These are phyloP conservation scores for Botrytis porri DNA, from an alignment of 2,329 filamentous ascomycete genomes.

Conservation along the genomic window DNA sequence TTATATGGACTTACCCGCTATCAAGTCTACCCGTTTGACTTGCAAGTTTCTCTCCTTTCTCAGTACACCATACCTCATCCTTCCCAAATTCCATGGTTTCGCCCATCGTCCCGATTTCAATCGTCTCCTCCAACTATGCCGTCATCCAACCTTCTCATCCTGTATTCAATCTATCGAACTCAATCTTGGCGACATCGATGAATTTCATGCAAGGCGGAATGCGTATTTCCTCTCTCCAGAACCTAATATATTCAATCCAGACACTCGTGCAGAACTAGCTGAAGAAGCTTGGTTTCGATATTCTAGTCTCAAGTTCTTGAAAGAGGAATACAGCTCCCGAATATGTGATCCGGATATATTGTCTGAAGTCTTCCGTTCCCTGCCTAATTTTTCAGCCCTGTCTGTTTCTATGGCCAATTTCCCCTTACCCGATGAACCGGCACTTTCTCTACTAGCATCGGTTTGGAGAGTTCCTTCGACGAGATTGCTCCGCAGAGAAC, in stretches of 20 bases:
- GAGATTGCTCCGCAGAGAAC: slow-evolving; percentile 27
- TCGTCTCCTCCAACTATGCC: slow-evolving; percentile 27
- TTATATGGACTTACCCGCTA: not conserved
- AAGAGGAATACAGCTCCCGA: slow-evolving; percentile 29
- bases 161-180: slow-evolving; percentile 26
- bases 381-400: slow-evolving; percentile 26
- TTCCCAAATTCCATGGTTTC: slow-evolving; percentile 22
- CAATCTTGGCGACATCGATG: slow-evolving; percentile 35
- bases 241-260: slow-evolving; percentile 30
- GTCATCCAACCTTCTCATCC: slow-evolving; percentile 28
- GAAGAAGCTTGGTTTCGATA: slow-evolving; percentile 37
- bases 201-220: slow-evolving; percentile 36
- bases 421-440: not conserved
- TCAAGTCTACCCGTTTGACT: slow-evolving; percentile 13
- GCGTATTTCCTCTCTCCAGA: slow-evolving; percentile 33
- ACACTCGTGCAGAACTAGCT: slow-evolving; percentile 25
- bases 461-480: slow-evolving; percentile 34
- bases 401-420: not conserved
- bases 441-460: slow-evolving; percentile 24
- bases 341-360: slow-evolving; percentile 27
- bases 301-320: slow-evolving; percentile 34
- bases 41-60: slow-evolving; percentile 3
- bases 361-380: slow-evolving; percentile 22
- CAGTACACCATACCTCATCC: slow-evolving; percentile 23
- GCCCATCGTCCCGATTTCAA: slow-evolving; percentile 25